A percentile compares a stretch with the other conserved stretches of the same genome.
Conservation (phyloP, 805 yeast species). For the Schwanniomyces yamadae region DNA sequence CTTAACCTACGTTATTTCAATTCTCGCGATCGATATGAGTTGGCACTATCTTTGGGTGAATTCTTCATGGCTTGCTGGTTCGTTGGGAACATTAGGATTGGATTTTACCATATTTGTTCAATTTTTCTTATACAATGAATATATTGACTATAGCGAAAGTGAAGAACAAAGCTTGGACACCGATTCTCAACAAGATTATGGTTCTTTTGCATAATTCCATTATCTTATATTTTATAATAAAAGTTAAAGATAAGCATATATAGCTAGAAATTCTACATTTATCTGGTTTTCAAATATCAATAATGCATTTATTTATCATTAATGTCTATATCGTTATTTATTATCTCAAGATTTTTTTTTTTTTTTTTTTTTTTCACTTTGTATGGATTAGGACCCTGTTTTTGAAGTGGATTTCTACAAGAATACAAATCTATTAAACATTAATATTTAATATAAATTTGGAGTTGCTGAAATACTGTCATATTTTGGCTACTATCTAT, state of each 20-base stretch:
- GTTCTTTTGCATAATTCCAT: constrained; percentile 4
- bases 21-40: constrained; percentile 71
- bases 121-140: constrained; percentile 71
- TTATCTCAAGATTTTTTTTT: too few species aligned
- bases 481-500: too few species aligned
- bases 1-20: constrained; percentile 83
- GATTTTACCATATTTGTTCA: constrained; percentile 85
- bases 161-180: constrained; percentile 3
- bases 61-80: constrained; percentile 90
- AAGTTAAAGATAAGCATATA: not conserved
- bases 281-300: too few species aligned
- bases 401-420: too few species aligned
- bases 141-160: constrained; percentile 12
- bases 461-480: too few species aligned
- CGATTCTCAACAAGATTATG: constrained; percentile 3
- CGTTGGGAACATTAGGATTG: constrained; percentile 79
- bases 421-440: too few species aligned
- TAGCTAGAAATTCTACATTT: not conserved
- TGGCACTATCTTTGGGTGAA: constrained; percentile 72
- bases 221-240: too few species aligned
- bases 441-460: too few species aligned
- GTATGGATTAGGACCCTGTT: too few species aligned
- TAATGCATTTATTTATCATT: too few species aligned
- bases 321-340: too few species aligned
- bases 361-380: too few species aligned